These are phyloP conservation scores for Termitomyces sp. DNA, from an alignment of 768 basidiomycete genomes.

Conservation along the genomic window DNA sequence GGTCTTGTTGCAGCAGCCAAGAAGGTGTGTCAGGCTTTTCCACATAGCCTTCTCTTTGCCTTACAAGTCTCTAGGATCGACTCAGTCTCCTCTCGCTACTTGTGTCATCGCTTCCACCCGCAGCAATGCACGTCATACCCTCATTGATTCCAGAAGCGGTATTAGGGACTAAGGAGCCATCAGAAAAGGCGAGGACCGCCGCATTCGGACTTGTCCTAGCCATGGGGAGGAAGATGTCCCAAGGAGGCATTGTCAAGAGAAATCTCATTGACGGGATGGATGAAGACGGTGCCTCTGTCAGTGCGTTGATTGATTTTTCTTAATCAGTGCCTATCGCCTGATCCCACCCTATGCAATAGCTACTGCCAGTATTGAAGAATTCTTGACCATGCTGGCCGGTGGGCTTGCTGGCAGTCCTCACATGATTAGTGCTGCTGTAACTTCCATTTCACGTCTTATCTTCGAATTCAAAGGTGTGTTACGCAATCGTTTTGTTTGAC, in stretches of 20 bases:
- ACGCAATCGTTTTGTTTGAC: background rate
- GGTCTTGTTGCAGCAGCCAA: slow-evolving; percentile 81
- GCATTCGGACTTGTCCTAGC: slow-evolving; percentile 88
- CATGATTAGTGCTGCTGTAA: slow-evolving; percentile 97
- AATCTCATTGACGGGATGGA: slow-evolving; percentile 81
- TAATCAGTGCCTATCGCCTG: background rate
- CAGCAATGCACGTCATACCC: slow-evolving; percentile 78
- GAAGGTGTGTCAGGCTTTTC: slow-evolving; percentile 42
- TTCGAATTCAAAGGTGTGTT: slow-evolving; percentile 91
- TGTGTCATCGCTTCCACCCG: slow-evolving; percentile 60
- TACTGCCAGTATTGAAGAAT: slow-evolving; percentile 80
- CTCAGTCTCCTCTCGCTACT: slow-evolving; percentile 69
- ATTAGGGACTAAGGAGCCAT: slow-evolving; percentile 93
- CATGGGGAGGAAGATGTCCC: slow-evolving; percentile 90
- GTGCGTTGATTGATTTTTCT: slow-evolving; percentile 26
- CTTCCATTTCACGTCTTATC: slow-evolving; percentile 86
- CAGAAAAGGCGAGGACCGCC: slow-evolving; percentile 82
- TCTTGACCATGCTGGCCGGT: slow-evolving; percentile 94
- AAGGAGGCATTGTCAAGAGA: slow-evolving; percentile 79
- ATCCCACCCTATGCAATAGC: slow-evolving; percentile 25
- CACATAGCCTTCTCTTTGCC: background rate
- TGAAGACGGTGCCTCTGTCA: slow-evolving; percentile 49
- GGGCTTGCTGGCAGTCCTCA: slow-evolving; percentile 92
- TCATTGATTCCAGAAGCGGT: slow-evolving; percentile 91
- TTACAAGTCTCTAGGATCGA: slow-evolving; percentile 57